phyloP scores from a whole-genome alignment of 106 monocot genomes.

The Amphibolis antarctica region DNA sequence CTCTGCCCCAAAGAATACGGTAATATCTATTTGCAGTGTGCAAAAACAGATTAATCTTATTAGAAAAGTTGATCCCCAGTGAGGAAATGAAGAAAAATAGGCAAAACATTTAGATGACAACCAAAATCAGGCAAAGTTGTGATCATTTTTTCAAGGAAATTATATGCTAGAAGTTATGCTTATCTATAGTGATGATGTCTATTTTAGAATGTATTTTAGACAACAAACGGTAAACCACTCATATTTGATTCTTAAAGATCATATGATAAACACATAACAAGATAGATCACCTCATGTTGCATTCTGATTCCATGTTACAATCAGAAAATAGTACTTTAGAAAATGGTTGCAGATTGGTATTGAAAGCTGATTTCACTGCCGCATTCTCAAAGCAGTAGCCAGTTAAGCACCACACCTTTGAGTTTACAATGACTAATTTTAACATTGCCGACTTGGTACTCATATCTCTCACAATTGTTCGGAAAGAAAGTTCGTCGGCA shows the following conservation, averaged over 20 bases:
- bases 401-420: constrained; percentile 45
- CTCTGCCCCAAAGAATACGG: no score
- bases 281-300: constrained; percentile 26
- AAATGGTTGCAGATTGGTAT: constrained; percentile 35
- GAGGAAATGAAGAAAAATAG: no score
- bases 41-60: no score
- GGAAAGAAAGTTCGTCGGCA: constrained; percentile 62
- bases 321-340: constrained; percentile 55
- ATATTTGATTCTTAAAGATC: background rate
- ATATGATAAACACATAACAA: background rate
- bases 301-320: constrained; percentile 22
- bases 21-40: no score
- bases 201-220: no score
- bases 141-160: no score
- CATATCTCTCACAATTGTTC: constrained; percentile 55
- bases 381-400: constrained; percentile 45
- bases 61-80: no score
- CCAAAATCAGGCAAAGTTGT: no score
- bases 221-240: no score
- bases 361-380: background rate
- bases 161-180: no score
- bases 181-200: no score
- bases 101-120: no score
- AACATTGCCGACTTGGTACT: constrained; percentile 39
- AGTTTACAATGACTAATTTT: constrained; percentile 67